Evolutionary conservation across 805 yeast genomes (phyloP), one percentile per base, ranked within the genome.

Genomic region (Lipomyces starkeyi): DNA sequence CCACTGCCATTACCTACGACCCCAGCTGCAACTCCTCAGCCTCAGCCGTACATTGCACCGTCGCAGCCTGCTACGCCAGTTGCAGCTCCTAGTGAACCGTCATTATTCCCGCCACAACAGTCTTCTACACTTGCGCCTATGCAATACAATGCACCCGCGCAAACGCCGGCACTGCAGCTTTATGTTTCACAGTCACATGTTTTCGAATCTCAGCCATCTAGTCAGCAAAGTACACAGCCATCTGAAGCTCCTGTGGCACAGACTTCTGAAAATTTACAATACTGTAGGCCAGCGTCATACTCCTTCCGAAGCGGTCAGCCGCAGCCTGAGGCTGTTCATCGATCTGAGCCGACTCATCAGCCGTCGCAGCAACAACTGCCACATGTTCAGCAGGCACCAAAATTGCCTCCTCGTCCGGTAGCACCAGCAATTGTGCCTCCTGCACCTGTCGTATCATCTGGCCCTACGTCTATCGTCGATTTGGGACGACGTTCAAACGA

Each of bases 391-490:
- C 58, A 20, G 3, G 35, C 60, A 13, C 60, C 60, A 17, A 54
- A 57, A 17, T 29, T 57, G 20, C 56, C 58, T 25, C 54, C 67
- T 5, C 67, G 56, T n/a, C 55, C 61, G 17, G 34, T 55, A 20
- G 57, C 61, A 22, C 53, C 43, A 35, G 54, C 57, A 14, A 57
- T 17, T 40, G 37, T 25, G 17, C 59, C 62, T 14, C 62, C 66
- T 25, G n/a, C 55, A 8, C 25, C 53, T 2, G 25, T 25, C 9
- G 35, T 37, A 25, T 27, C 58, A 14, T 35, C 60, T 17, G 67
- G 64, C 13, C 65, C 62, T 13, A 65, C 59, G 17, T 57, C 67
- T 2, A 64, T 64, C 22, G 65, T 58, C 17, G 27, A 52, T 8
- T 25, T 55, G 27, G 68, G 62, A 32, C 35, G 68, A 35, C 43